phyloP scores from a whole-genome alignment of 176 grass and related monocot genomes.

The Oryza nivara region DNA sequence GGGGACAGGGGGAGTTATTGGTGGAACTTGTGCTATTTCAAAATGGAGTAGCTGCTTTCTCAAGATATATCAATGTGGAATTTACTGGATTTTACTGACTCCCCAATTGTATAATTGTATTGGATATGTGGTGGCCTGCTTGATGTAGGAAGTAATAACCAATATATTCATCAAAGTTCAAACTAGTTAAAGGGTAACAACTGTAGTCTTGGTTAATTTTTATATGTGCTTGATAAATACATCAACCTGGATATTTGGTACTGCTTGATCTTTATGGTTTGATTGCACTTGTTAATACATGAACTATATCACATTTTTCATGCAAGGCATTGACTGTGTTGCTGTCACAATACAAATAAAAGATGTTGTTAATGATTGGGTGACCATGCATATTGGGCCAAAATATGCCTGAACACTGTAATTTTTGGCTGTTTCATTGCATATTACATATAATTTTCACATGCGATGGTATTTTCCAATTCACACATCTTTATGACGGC shows the following conservation, averaged over 20 bases:
- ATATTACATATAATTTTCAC: background rate
- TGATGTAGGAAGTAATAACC: background rate
- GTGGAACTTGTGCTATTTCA: background rate
- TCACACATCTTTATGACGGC: background rate
- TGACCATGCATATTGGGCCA: background rate
- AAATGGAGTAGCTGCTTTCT: background rate
- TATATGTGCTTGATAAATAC: background rate
- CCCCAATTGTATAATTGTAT: too few species aligned
- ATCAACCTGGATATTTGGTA: background rate
- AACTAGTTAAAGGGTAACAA: background rate
- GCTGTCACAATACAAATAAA: background rate
- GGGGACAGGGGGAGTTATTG: too few species aligned
- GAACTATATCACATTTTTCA: background rate
- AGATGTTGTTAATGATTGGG: background rate
- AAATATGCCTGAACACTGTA: background rate
- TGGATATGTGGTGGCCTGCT: background rate
- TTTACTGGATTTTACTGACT: background rate
- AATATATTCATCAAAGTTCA: background rate
- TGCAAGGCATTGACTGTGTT: background rate
- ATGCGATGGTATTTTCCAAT: background rate
- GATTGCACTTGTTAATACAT: background rate
- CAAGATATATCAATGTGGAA: too few species aligned
- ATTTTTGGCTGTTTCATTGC: background rate
- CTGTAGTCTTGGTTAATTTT: background rate
- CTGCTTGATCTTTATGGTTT: constrained; percentile 9